Evolutionary conservation across 208 protist species (phyloP).

Genomic region (Leishmania arabica): DNA sequence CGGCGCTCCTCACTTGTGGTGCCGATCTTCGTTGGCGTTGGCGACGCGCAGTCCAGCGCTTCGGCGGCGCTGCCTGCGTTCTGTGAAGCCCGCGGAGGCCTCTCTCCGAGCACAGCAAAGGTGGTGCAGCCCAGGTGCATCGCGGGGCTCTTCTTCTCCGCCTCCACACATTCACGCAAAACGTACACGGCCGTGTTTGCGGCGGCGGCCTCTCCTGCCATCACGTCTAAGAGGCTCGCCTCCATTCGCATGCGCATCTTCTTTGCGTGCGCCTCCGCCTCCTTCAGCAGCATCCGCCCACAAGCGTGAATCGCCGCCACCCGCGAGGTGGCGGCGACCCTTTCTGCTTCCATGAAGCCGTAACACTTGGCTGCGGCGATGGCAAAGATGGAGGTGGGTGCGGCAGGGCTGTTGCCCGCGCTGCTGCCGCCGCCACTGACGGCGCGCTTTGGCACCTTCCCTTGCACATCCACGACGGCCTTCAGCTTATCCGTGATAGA

Average conservation of each 20-base stretch:
- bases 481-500: conserved; percentile 51
- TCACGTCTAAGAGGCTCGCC: conserved; percentile 36
- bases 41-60: background rate
- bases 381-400: conserved; percentile 14
- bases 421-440: conserved; percentile 5
- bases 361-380: conserved; percentile 30
- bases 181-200: conserved; percentile 88
- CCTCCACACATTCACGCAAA: conserved; percentile 77
- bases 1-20: conserved; percentile 18
- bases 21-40: background rate
- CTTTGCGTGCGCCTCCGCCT: conserved; percentile 32
- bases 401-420: background rate
- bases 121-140: conserved; percentile 89
- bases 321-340: conserved; percentile 6
- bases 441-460: conserved; percentile 46
- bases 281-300: conserved; percentile 25
- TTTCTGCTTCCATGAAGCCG: conserved; percentile 36
- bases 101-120: conserved; percentile 43
- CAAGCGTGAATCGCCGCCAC: conserved; percentile 20
- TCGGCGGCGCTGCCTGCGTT: background rate
- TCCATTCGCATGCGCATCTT: conserved; percentile 32
- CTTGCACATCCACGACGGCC: conserved; percentile 28
- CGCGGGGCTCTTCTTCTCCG: conserved; percentile 43
- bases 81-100: background rate
- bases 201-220: conserved; percentile 51